Evolutionary conservation across 371 early-diverging fungal genomes (phyloP).

Genomic region (Mucor irregularis): DNA sequence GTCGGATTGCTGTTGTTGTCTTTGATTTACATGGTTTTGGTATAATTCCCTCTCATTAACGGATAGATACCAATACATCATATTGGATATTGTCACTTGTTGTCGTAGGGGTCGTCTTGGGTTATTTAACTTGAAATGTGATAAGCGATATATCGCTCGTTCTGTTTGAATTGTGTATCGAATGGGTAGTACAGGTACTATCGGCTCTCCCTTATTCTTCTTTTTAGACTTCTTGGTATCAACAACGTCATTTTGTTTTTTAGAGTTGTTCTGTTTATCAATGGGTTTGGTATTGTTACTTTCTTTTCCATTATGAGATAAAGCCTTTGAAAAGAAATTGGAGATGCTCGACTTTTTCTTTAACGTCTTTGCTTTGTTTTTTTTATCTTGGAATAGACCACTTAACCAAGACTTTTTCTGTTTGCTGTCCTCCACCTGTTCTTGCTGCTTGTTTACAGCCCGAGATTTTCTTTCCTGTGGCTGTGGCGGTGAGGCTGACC

Average conservation of each 20-base stretch:
- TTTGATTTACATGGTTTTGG: background rate
- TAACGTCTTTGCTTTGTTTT: no score
- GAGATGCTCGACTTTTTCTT: no score
- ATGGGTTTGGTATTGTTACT: no score
- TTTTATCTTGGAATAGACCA: no score
- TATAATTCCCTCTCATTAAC: background rate
- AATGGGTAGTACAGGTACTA: background rate
- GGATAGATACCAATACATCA: slow-evolving; percentile 76
- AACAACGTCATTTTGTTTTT: no score
- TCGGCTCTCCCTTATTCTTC: background rate
- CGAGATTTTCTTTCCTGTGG: background rate
- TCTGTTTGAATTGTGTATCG: slow-evolving; percentile 61
- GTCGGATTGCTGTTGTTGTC: background rate
- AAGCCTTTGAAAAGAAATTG: no score
- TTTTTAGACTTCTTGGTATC: background rate
- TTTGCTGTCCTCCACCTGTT: no score
- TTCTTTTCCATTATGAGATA: no score
- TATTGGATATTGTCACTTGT: slow-evolving; percentile 77
- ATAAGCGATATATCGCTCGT: slow-evolving; percentile 66
- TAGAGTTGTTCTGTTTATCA: no score
- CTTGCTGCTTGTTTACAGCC: background rate
- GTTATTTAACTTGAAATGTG: slow-evolving; percentile 71
- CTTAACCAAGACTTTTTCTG: no score
- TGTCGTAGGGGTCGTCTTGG: slow-evolving; percentile 65
- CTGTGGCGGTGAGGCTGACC: background rate